Conservation (phyloP, 78 protist genomes). For the Dictyostelium capitatum region DNA sequence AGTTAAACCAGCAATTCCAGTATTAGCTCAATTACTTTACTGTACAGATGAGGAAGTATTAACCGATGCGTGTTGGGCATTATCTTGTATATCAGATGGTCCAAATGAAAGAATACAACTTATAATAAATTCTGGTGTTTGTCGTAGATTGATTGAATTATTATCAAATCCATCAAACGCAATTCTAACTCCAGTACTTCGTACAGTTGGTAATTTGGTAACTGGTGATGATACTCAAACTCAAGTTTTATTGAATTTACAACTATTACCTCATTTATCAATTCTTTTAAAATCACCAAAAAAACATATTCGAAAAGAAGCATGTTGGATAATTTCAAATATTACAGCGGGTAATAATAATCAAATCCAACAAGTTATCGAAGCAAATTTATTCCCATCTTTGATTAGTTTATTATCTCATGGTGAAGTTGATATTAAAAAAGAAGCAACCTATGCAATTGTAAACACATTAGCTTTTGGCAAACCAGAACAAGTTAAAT, state of each 20-base stretch:
- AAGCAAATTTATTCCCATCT: constrained; percentile 54
- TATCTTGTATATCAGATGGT: constrained; percentile 96
- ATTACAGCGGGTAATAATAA: constrained; percentile 96
- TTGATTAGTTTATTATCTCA: constrained; percentile 79
- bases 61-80: constrained; percentile 98
- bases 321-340: constrained; percentile 98
- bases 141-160: constrained; percentile 89
- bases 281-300: neutral
- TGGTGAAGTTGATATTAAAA: constrained; percentile 87
- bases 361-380: constrained; percentile 80
- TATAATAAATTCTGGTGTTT: constrained; percentile 88
- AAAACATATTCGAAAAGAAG: constrained; percentile 92
- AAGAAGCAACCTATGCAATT: constrained; percentile 98
- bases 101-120: constrained; percentile 87
- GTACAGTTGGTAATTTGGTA: constrained; percentile 98
- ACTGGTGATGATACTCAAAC: constrained; percentile 97
- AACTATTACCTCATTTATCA: constrained; percentile 25
- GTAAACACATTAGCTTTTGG: too few species aligned
- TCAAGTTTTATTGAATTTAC: constrained; percentile 87
- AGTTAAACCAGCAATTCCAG: neutral
- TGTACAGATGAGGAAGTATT: constrained; percentile 78
- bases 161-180: constrained; percentile 27
- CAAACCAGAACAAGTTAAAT: constrained; percentile 84
- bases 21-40: neutral
- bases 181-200: constrained; percentile 96